A percentile compares a stretch with the other conserved stretches of the same genome.
Evolutionary conservation across 345 rosid species (phyloP).

Genomic region (Laguncularia racemosa): DNA sequence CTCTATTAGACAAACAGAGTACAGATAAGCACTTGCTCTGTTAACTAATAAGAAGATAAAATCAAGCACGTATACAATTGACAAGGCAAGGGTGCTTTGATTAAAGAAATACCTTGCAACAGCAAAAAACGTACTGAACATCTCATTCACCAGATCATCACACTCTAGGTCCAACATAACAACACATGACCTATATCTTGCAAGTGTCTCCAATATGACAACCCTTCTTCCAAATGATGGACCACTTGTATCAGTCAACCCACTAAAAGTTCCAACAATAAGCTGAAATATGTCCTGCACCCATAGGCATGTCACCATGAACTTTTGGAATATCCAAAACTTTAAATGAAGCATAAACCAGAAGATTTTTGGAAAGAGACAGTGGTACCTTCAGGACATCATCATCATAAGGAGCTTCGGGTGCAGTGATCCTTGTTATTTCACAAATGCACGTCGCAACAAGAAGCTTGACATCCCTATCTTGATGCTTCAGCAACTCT

Average conservation of each 20-base stretch:
- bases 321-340: neutral
- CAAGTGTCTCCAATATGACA: slow-evolving; percentile 87
- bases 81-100: neutral
- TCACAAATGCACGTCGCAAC: slow-evolving; percentile 96
- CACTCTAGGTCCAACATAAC: slow-evolving; percentile 99
- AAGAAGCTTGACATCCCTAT: slow-evolving; percentile 86
- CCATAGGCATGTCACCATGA: slow-evolving; percentile 13
- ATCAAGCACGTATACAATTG: neutral
- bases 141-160: slow-evolving; percentile 78
- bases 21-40: no score
- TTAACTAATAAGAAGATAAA: no score
- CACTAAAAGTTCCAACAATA: slow-evolving; percentile 78
- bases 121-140: slow-evolving; percentile 80
- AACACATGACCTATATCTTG: slow-evolving; percentile 90
- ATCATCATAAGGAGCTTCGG: slow-evolving; percentile 90
- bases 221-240: slow-evolving; percentile 95
- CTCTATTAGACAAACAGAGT: no score
- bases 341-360: no score
- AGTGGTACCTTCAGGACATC: slow-evolving; percentile 66
- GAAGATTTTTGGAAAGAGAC: no score
- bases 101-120: slow-evolving; percentile 77
- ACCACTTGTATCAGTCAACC: slow-evolving; percentile 71
- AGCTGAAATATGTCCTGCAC: slow-evolving; percentile 81
- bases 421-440: slow-evolving; percentile 96
- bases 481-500: slow-evolving; percentile 80